Base-by-base conservation (phyloP, 345 rosid species). In the Acer saccharum region DNA sequence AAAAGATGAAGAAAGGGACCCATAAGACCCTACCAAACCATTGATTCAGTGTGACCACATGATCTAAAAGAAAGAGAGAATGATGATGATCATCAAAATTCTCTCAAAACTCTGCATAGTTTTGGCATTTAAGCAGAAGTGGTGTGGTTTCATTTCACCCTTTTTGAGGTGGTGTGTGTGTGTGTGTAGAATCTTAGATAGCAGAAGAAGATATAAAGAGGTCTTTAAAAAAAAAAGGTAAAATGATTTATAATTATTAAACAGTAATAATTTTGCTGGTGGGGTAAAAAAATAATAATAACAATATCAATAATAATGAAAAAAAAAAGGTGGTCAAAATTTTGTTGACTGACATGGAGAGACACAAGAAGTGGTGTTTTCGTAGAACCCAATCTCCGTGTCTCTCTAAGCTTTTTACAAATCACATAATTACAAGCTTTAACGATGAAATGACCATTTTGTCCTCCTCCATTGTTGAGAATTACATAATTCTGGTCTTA, bases 181-280 rank as follows among this genome's bases (percentile, higher is more conserved):
- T 35, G 75, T 3, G 5, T 17, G 50, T 4, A 18, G 60, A 65
- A 73, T 73, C 76, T 73, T 62, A 54, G 64, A 9, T 46, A 46
- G 50, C 3, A 21, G 29, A 74, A 58, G 11, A 18, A 48, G 41
- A 39, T 63, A 64, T 65, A 32, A 64, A 27, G 14, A 54, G 17
- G 50, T 35, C 39, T 35, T 35, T 35, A 55, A 1, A 4, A 8
- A 10, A 27, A 44, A 6, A 25, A 25, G 6, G 20, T 10, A 74
- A 67, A 76, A 81, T 81, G 83, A 85, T 85, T 86, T 65, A 79
- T 75, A 84, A 87, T 87, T 72, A 84, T 88, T 84, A 82, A 78
- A 77, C 62, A 29, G 79, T 25, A 82, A 88, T 88, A 74, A 88
- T 86, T 84, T 78, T 84, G 89, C 80, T 80, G 81, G 76, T 76